Base-by-base conservation (phyloP, 2,329 filamentous ascomycete genomes). In the Sclerotiophoma versabilis region DNA sequence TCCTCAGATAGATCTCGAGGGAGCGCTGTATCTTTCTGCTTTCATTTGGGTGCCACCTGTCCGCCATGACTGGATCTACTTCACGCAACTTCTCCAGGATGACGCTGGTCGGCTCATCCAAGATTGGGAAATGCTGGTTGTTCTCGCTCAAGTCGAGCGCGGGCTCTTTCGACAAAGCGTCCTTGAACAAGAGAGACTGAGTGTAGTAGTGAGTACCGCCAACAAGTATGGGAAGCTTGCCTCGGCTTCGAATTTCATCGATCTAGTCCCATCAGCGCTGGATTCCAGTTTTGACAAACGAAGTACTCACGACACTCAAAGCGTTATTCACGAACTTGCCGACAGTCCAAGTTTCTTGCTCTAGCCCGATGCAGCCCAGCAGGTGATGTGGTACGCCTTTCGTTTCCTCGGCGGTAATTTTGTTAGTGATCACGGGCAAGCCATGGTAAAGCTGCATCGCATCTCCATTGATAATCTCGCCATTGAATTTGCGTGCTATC, bases 401-500 rank as follows among this genome's bases (percentile, higher is more conserved):
- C 67, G 87, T 87, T 72, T 98, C 93, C 17, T 86, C 82, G 0
- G 71, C 46, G 0, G 90, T 85, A 54, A 98, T 90, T 73, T 98
- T 96, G 75, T 99, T 99, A 22, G 95, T 99, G 64, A 98, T 93
- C 60, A 98, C 88, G 5, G 95, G 92, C 36, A 99, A 80, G 2
- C 95, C 95, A 47, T 85, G 84, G 75, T 99, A 99, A 77, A 99
- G 87, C 74, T 99, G 95, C 92, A 99, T 96, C 32, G 95, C 95
- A 80, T 99, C 95, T 39, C 91, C 91, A 72, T 99, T 99, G 77
- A 99, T 92, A 46, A 99, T 85, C 75, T 99, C 95, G 70, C 96
- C 95, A 74, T 95, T 88, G 76, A 92, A 93, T 19, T 83, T 85
- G 34, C 82, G 82, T 1, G 96, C 95, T 45, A 99, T 79, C 59